A percentile compares a stretch with the other conserved stretches of the same genome.
These are phyloP conservation scores for Pestalotiopsis sp. DNA, from an alignment of 2,329 filamentous ascomycete genomes.

Conservation along the genomic window DNA sequence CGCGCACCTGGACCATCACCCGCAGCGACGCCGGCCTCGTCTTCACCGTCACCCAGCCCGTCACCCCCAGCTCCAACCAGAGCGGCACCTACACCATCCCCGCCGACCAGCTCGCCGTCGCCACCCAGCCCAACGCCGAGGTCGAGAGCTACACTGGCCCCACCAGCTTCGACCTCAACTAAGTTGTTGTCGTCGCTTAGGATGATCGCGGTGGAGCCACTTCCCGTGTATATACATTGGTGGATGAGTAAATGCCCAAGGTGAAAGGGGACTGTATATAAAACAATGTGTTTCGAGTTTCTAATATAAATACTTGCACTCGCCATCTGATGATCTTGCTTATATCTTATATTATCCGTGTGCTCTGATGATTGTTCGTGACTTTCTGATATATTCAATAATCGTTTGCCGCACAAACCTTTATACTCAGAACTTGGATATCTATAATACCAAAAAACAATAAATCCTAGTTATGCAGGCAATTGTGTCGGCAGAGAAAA, in stretches of 20 bases:
- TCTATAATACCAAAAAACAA: too few relatives aligned
- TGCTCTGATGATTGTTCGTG: too few relatives aligned
- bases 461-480: too few relatives aligned
- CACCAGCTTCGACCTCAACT: slow-evolving; percentile 17
- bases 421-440: too few relatives aligned
- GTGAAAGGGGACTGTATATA: background rate
- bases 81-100: slow-evolving; percentile 27
- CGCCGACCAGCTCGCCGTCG: slow-evolving; percentile 22
- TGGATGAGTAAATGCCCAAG: background rate
- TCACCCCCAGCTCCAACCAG: slow-evolving; percentile 25
- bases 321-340: background rate
- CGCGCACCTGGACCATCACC: slow-evolving; percentile 28
- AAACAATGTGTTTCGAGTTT: background rate
- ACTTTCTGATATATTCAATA: too few relatives aligned
- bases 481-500: too few relatives aligned
- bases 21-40: slow-evolving; percentile 23
- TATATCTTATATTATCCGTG: too few relatives aligned
- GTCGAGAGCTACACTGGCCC: slow-evolving; percentile 31
- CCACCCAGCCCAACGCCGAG: slow-evolving; percentile 24
- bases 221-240: background rate
- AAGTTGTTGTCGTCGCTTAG: background rate
- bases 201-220: background rate
- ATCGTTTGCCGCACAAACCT: too few relatives aligned
- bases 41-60: slow-evolving; percentile 27
- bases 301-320: background rate